Base-by-base conservation (phyloP, 768 basidiomycete species). In the Symmetrospora coprosmae region DNA sequence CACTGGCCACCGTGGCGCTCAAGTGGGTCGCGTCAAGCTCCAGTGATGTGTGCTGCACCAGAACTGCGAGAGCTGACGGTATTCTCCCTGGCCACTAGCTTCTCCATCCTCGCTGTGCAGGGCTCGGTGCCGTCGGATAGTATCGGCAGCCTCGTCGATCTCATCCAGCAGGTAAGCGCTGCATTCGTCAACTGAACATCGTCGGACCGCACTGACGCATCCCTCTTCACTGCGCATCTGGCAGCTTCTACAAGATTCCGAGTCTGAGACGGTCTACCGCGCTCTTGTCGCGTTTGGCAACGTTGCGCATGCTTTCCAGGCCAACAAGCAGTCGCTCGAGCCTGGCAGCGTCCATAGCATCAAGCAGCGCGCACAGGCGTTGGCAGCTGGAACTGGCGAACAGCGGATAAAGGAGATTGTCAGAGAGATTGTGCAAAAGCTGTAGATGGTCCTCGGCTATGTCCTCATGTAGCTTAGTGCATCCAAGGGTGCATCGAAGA, bases 1-100 rank as follows among this genome's bases (percentile, higher is more conserved):
- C 87, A 0, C 69, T 90, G 46, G 82, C 85, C 3, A 91, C 90
- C 0, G 74, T 90, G 34, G 72, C 86, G 31, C 82, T 96, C 74
- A 97, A 97, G 92, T 97, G 66, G 67, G 85, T 77, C 11, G 35
- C 35, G 8, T 8, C 35, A 37, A 17, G 35, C 35, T 8, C 17
- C 35, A 37, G 17, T 8, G 35, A 14, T 25, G 27, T 46, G 37
- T 51, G 19, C 19, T n/a, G 13, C n/a, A 14, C 8, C 33, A 16
- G n/a, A n/a, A n/a, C n/a, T n/a, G n/a, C 9, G 47, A 19, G 13
- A 9, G 45, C 45, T 46, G 45, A 46, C 27, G 11, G 13, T 21
- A 8, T 27, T n/a, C 34, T 33, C 3, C n/a, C n/a, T n/a, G n/a
- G n/a, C n/a, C n/a, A n/a, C n/a, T 52, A 69, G 71, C 66, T 68